Evolutionary conservation across 2,329 filamentous ascomycete genomes (phyloP).

Genomic region (Cercospora sp.): DNA sequence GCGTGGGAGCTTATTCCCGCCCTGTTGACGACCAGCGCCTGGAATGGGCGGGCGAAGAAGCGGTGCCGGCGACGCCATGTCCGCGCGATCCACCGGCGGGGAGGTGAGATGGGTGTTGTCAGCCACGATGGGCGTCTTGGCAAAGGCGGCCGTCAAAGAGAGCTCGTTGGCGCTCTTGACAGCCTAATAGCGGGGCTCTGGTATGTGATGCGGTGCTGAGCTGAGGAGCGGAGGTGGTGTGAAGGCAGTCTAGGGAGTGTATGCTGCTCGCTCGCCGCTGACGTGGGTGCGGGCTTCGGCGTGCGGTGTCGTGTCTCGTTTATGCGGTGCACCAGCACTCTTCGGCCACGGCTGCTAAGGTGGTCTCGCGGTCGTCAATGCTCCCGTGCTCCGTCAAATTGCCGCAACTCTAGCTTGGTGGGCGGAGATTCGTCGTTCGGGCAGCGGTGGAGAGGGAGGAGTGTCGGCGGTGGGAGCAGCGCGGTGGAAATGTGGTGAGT

Average conservation of each 20-base stretch:
- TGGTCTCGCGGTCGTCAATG: slow-evolving; percentile 1
- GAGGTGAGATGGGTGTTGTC: slow-evolving; percentile 25
- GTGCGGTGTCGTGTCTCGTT: neutral
- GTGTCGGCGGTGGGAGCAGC: neutral
- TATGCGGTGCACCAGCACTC: neutral
- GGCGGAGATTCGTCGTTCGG: neutral
- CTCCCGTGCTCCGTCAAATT: neutral
- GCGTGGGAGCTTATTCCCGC: slow-evolving; percentile 57
- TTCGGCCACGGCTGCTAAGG: neutral
- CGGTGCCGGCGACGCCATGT: slow-evolving; percentile 74
- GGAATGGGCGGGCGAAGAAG: slow-evolving; percentile 81
- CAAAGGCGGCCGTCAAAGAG: slow-evolving; percentile 12
- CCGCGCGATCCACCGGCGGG: slow-evolving; percentile 37
- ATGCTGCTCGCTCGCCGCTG: neutral
- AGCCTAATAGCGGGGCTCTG: neutral
- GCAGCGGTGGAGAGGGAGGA: neutral
- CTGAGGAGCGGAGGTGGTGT: neutral
- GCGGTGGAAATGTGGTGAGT: neutral
- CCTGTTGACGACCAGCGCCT: slow-evolving; percentile 56
- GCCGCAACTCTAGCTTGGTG: neutral
- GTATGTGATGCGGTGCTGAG: neutral
- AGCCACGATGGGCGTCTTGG: slow-evolving; percentile 37
- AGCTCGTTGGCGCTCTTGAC: slow-evolving; percentile 4
- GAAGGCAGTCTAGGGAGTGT: neutral
- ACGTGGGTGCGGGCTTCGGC: neutral